Evolutionary conservation across 2,329 filamentous ascomycete species (phyloP).

Genomic region (Diaporthe helianthi): DNA sequence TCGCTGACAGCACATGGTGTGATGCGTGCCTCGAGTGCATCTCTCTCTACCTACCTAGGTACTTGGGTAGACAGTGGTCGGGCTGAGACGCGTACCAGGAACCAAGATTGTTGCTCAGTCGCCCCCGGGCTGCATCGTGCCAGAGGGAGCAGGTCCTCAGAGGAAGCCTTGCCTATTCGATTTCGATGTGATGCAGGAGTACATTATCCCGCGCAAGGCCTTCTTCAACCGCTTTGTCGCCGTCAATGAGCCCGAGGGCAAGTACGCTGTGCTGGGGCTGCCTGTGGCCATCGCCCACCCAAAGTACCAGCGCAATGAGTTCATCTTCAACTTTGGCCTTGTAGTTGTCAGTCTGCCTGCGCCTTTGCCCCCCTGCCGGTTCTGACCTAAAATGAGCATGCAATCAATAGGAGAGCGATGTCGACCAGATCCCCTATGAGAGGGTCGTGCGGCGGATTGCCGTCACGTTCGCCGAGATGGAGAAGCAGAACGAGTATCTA

Average conservation of each 20-base stretch:
- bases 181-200: slow-evolving; percentile 86
- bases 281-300: slow-evolving; percentile 86
- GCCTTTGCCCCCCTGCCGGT: no score
- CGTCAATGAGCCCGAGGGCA: slow-evolving; percentile 73
- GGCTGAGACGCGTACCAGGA: slow-evolving; percentile 49
- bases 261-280: slow-evolving; percentile 82
- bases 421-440: slow-evolving; percentile 80
- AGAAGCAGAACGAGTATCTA: slow-evolving; percentile 88
- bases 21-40: neutral
- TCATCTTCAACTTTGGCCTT: slow-evolving; percentile 97
- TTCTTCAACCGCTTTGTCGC: slow-evolving; percentile 93
- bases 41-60: no score
- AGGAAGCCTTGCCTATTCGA: slow-evolving; percentile 73
- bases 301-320: slow-evolving; percentile 89
- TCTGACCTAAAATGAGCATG: slow-evolving; percentile 31
- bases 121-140: slow-evolving; percentile 67
- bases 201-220: slow-evolving; percentile 92
- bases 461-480: slow-evolving; percentile 83
- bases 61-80: neutral
- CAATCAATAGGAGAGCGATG: slow-evolving; percentile 49
- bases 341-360: slow-evolving; percentile 59
- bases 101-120: slow-evolving; percentile 70
- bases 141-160: slow-evolving; percentile 45
- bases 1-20: neutral
- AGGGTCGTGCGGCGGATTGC: slow-evolving; percentile 87